phyloP scores from a whole-genome alignment of 2,329 filamentous ascomycete genomes.

The Curvularia sp. region DNA sequence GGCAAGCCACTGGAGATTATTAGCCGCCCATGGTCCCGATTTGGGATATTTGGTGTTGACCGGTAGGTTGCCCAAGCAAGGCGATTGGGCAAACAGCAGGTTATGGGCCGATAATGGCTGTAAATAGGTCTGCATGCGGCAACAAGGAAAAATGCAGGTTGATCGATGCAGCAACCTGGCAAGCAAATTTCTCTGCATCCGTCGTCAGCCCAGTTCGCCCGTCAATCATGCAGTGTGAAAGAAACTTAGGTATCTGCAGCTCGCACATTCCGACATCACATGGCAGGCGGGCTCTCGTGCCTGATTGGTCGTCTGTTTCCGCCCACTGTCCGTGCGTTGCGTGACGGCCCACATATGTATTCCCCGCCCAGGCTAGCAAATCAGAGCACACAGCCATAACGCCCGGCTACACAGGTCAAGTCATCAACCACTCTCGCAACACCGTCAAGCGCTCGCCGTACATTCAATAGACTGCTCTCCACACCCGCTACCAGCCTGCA shows the following conservation, averaged over 20 bases:
- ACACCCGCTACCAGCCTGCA: conserved; percentile 35
- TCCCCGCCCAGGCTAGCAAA: conserved; percentile 36
- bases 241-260: conserved; percentile 32
- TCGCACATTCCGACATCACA: conserved; percentile 37
- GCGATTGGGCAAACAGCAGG: conserved; percentile 29
- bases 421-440: conserved; percentile 43
- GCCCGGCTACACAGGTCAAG: conserved; percentile 37
- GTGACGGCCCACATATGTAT: conserved; percentile 27
- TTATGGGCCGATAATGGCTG: conserved; percentile 34
- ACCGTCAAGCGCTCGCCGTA: conserved; percentile 45
- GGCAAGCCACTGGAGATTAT: conserved; percentile 37
- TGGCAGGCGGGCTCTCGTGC: conserved; percentile 16
- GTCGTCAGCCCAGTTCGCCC: conserved; percentile 24
- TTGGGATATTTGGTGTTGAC: conserved; percentile 41
- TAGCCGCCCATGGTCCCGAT: conserved; percentile 44
- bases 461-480: conserved; percentile 47
- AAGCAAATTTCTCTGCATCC: conserved; percentile 28
- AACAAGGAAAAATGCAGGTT: conserved; percentile 28
- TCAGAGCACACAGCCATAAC: conserved; percentile 26
- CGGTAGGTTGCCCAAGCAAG: conserved; percentile 14
- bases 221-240: conserved; percentile 44
- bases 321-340: conserved; percentile 32
- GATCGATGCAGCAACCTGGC: conserved; percentile 17
- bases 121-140: conserved; percentile 43
- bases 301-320: conserved; percentile 43